Evolutionary conservation across 306 rosid genomes (phyloP), one percentile per base, ranked within the genome.

Genomic region (Oxytropis ochrocephala): DNA sequence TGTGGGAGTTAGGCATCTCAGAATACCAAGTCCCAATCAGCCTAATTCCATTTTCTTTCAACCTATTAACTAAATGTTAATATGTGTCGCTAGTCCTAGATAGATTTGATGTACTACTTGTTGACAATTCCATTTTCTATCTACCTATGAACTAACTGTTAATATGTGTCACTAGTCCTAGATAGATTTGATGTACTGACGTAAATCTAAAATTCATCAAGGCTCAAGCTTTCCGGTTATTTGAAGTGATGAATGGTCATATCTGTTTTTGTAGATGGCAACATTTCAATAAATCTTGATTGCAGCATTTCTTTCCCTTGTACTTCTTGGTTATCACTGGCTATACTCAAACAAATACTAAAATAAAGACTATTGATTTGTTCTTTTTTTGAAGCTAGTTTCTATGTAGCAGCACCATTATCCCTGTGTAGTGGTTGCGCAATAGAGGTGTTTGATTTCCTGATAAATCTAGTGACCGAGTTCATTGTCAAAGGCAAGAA

Each of bases 371-470:
- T 48, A 58, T 70, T 87, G 72, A 86, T 82, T 69, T 56, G 58
- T 69, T 69, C 27, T 59, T 82, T 78, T 81, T 80, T 54, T 65
- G 72, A 80, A 79, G 71, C 80, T 86, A 93, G 97, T 69, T 93
- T 86, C 90, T 90, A 90, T 79, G 52, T 80, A 69, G 97, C 88
- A 69, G 92, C 86, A n/a, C 96, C 98, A 5, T 75, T 90, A 46
- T 90, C 97, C 27, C 90, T 93, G 59, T 93, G 97, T 78, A 79
- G 90, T 81, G 88, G 85, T 83, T 80, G 73, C 64, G 73, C 76
- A 13, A 71, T 74, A 7, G 97, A 90, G 41, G 84, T 84, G 66
- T 87, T 77, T 78, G 62, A 76, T 13, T 90, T 81, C 69, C 69
- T 74, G 7, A 35, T 60, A 17, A 78, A 72, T 68, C 82, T 72